These are phyloP conservation scores for Ceratobasidium sp. DNA, from an alignment of 1,284 basidiomycete species.

Conservation along the genomic window DNA sequence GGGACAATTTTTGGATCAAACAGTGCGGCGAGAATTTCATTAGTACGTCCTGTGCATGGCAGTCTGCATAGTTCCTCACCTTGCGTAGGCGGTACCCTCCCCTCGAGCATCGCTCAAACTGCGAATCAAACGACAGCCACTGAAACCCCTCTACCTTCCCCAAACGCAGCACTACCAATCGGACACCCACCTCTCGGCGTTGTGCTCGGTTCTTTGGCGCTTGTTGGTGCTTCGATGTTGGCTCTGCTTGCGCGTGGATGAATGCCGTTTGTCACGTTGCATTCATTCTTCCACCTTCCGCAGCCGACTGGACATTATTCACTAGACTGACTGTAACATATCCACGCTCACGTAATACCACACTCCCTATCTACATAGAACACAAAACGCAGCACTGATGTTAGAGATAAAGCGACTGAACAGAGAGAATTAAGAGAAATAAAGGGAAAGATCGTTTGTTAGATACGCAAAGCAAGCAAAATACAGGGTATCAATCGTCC, in stretches of 20 bases:
- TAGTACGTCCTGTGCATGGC: background rate
- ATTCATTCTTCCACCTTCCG: background rate
- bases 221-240: background rate
- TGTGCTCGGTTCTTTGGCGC: slow-evolving; percentile 22
- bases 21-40: slow-evolving; percentile 29
- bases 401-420: background rate
- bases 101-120: slow-evolving; percentile 13
- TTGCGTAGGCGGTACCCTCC: slow-evolving; percentile 4
- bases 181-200: background rate
- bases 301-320: background rate
- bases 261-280: background rate
- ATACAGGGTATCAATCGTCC: slow-evolving; percentile 59
- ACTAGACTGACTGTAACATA: slow-evolving; percentile 4
- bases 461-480: background rate
- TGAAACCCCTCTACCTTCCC: background rate
- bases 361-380: background rate
- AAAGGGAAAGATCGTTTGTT: slow-evolving; percentile 1
- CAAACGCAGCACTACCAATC: background rate
- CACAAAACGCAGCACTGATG: background rate
- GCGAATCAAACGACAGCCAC: slow-evolving; percentile 15
- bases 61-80: background rate
- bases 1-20: slow-evolving; percentile 34
- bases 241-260: background rate
- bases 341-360: slow-evolving; percentile 21
- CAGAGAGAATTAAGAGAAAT: no score